Percentiles rank a stretch among this genome's conserved stretches.
Evolutionary conservation across 2,329 filamentous ascomycete genomes (phyloP).

Genomic region (Pseudogymnoascus sp.): DNA sequence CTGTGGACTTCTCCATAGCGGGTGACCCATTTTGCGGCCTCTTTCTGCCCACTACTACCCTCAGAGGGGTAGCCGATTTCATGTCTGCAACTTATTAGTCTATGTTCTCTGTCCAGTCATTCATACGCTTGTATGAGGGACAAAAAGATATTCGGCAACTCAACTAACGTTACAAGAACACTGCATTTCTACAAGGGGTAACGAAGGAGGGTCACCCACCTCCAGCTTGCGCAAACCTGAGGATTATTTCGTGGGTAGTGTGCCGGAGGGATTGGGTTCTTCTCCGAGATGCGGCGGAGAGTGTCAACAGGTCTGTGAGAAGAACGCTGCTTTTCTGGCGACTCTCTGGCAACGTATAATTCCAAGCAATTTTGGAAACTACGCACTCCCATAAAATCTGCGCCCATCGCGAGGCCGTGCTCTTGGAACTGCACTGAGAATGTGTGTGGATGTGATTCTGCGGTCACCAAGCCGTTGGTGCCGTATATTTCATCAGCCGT

Average conservation of each 20-base stretch:
- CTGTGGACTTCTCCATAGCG: background rate
- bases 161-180: background rate
- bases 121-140: background rate
- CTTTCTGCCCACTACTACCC: no score
- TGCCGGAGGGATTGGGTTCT: background rate
- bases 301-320: background rate
- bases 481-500: constrained; percentile 2
- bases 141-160: background rate
- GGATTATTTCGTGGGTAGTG: background rate
- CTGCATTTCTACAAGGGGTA: background rate
- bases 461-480: background rate
- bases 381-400: constrained; percentile 1
- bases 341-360: background rate
- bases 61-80: no score
- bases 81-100: background rate
- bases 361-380: constrained; percentile 1
- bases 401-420: background rate
- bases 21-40: background rate
- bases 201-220: background rate
- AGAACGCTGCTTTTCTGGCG: background rate
- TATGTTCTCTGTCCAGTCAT: background rate
- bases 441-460: background rate
- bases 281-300: background rate
- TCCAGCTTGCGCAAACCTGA: background rate
- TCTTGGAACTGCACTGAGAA: background rate